Percentiles rank a stretch among this genome's conserved stretches.
phyloP scores from a whole-genome alignment of 2,329 filamentous ascomycete genomes.

The Penicillium sp. region DNA sequence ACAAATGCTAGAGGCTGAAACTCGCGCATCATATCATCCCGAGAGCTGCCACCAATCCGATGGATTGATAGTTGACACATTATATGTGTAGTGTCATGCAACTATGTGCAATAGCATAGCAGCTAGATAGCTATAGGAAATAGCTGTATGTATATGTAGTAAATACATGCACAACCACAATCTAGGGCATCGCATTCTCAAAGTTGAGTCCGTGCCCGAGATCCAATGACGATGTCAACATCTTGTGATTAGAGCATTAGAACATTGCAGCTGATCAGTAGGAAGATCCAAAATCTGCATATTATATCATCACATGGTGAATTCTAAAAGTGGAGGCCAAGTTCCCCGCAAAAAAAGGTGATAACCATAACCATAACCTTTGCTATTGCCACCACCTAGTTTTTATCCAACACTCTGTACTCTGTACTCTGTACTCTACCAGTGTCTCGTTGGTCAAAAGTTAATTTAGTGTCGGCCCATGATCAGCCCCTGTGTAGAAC shows the following conservation, averaged over 20 bases:
- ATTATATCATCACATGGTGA: neutral
- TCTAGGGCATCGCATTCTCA: neutral
- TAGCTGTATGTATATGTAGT: neutral
- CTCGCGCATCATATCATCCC: slow-evolving; percentile 7
- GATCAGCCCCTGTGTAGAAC: too few species aligned
- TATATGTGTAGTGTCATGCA: neutral
- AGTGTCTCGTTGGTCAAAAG: neutral
- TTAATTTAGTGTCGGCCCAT: neutral
- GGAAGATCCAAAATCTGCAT: neutral
- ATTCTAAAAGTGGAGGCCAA: slow-evolving; percentile 1
- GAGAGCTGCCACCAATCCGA: slow-evolving; percentile 19
- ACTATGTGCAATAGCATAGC: neutral
- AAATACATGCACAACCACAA: neutral
- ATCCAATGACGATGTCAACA: neutral
- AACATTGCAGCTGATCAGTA: neutral
- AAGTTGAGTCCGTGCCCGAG: neutral
- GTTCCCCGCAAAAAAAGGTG: slow-evolving; percentile 8
- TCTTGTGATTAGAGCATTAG: neutral
- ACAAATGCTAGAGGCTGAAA: neutral
- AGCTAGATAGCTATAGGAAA: neutral
- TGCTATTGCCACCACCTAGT: neutral
- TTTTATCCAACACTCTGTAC: neutral
- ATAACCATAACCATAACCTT: neutral
- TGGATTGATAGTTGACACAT: neutral
- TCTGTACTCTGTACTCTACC: neutral